Evolutionary conservation across 345 rosid species (phyloP).

Genomic region (Brassica cretica): DNA sequence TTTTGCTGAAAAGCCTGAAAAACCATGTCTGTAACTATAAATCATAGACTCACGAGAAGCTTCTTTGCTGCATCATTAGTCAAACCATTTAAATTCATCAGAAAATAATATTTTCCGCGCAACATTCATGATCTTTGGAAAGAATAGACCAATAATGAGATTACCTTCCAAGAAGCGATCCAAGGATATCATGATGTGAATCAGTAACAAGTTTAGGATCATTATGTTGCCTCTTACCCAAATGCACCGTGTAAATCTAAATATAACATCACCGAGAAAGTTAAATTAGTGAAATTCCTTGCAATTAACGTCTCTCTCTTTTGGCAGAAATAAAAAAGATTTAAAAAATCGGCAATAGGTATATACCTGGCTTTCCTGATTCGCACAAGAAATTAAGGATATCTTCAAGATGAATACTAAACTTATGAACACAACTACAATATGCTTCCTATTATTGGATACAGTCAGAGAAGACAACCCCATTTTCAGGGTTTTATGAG

Average conservation of each 20-base stretch:
- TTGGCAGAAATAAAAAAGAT: neutral
- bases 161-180: slow-evolving; percentile 63
- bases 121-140: neutral
- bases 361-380: slow-evolving; percentile 27
- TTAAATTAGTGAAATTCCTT: neutral
- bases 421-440: slow-evolving; percentile 30
- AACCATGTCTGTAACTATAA: slow-evolving; percentile 72
- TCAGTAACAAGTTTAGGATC: slow-evolving; percentile 48
- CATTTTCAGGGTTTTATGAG: slow-evolving; percentile 17
- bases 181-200: slow-evolving; percentile 70
- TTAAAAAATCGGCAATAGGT: neutral
- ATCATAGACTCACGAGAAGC: slow-evolving; percentile 54
- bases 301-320: neutral
- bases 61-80: slow-evolving; percentile 51
- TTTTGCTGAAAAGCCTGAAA: slow-evolving; percentile 77
- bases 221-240: slow-evolving; percentile 53
- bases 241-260: slow-evolving; percentile 67
- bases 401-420: slow-evolving; percentile 15
- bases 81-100: neutral
- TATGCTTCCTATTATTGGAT: slow-evolving; percentile 23
- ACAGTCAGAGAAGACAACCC: slow-evolving; percentile 35
- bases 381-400: slow-evolving; percentile 16
- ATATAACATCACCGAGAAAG: neutral
- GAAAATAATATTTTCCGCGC: neutral
- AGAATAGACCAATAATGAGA: neutral